Evolutionary conservation across 768 basidiomycete genomes (phyloP), one percentile per base, ranked within the genome.

Genomic region (Neoboletus subvelutipes): DNA sequence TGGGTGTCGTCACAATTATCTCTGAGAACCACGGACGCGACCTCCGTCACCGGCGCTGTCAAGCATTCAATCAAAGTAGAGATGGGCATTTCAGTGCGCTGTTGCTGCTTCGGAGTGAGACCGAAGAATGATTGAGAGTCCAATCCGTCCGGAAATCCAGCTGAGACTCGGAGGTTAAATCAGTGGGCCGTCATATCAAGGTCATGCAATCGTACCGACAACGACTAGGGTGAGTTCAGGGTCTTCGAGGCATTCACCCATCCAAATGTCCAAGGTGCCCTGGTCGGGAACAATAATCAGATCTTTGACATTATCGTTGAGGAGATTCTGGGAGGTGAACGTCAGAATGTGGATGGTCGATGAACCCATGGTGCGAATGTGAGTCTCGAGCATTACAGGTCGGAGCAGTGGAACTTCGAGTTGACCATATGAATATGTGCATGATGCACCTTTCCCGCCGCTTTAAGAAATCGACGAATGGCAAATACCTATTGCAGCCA

Each of bases 231-330:
- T 43, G 6, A 52, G 52, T 18, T 18, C 52, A n/a, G 52, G 41
- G 31, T 52, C 52, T 52, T 52, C 42, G 24, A 36, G n/a, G 12
- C 52, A 52, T 52, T 52, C 33, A 24, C 52, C 52, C 31, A 17
- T 26, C 51, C 51, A 52, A 5, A 52, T 33, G 7, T 37, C 33
- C 7, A 34, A 17, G 33, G 18, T 26, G 22, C 24, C 52, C 17
- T 45, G 31, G 22, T 24, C 33, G 4, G 33, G 20, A 13, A 22
- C 1, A 11, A 13, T 42, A 3, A 2, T 42, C 15, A 52, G 18
- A 34, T 26, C 20, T 8, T 52, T 43, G 8, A 33, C 15, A 5
- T 45, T 31, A 10, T 18, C 15, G 2, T 52, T 1, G 7, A 31
- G 31, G 17, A 33, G 28, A 10, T 22, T 22, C 5, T 42, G 40